These are phyloP conservation scores for Neodidymelliopsis sp. DNA, from an alignment of 2,329 filamentous ascomycete species.

Conservation along the genomic window DNA sequence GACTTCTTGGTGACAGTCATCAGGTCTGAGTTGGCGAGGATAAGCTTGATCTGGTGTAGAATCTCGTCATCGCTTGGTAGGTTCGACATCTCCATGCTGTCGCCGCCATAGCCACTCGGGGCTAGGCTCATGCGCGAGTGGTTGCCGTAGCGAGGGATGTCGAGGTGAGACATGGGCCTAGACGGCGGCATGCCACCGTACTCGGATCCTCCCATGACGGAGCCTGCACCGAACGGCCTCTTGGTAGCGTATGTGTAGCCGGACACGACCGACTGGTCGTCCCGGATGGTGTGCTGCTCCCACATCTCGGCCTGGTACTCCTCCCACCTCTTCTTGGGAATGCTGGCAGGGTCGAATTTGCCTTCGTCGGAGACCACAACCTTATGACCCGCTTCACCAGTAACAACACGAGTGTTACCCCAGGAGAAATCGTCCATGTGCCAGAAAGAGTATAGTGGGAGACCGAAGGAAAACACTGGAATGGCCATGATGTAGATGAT, in stretches of 20 bases:
- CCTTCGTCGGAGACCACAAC: conserved; percentile 94
- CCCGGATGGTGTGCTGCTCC: conserved; percentile 87
- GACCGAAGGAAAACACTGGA: conserved; percentile 86
- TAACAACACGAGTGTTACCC: conserved; percentile 98
- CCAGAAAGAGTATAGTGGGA: conserved; percentile 97
- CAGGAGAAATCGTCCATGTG: conserved; percentile 99
- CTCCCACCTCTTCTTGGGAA: conserved; percentile 98
- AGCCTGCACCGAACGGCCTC: conserved; percentile 60
- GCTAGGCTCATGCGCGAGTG: conserved; percentile 63
- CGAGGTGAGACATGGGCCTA: conserved; percentile 66
- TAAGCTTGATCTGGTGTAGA: conserved; percentile 92
- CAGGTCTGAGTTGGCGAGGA: conserved; percentile 87
- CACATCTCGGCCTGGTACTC: conserved; percentile 98
- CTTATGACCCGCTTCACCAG: conserved; percentile 91
- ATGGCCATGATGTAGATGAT: conserved; percentile 91
- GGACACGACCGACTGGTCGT: conserved; percentile 88
- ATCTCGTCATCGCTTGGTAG: conserved; percentile 89
- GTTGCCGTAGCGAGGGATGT: conserved; percentile 60
- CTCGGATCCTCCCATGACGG: conserved; percentile 62
- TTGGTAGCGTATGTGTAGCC: conserved; percentile 95
- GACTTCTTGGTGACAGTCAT: conserved; percentile 99
- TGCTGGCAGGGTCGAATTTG: conserved; percentile 92
- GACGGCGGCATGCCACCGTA: conserved; percentile 66
- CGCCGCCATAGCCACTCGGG: conserved; percentile 58
- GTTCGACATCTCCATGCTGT: conserved; percentile 72